Evolutionary conservation across 2,329 filamentous ascomycete species (phyloP).

Genomic region (Claviceps maximensis): DNA sequence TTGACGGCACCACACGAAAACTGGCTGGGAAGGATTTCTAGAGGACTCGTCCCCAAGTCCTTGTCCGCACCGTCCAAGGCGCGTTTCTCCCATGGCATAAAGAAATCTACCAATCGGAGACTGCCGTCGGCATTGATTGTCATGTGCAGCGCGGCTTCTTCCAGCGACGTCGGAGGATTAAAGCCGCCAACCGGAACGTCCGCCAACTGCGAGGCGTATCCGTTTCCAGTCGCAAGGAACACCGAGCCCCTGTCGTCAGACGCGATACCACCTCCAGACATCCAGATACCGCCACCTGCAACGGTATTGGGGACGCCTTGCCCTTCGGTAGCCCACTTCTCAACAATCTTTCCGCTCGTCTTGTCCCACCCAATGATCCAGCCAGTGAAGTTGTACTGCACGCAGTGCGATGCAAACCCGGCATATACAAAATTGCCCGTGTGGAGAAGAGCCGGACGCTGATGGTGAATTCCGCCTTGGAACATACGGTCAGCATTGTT

Average conservation of each 20-base stretch:
- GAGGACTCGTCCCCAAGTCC: slow-evolving; percentile 33
- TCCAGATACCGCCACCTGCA: slow-evolving; percentile 31
- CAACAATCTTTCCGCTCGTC: slow-evolving; percentile 22
- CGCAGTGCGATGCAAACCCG: slow-evolving; percentile 42
- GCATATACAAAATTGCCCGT: slow-evolving; percentile 35
- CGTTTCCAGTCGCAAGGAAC: slow-evolving; percentile 26
- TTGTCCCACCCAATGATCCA: slow-evolving; percentile 37
- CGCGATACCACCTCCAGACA: slow-evolving; percentile 26
- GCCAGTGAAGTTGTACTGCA: slow-evolving; percentile 42
- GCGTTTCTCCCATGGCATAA: slow-evolving; percentile 40
- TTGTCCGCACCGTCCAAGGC: slow-evolving; percentile 36
- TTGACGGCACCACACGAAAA: slow-evolving; percentile 30
- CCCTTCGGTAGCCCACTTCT: slow-evolving; percentile 28
- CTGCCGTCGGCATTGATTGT: slow-evolving; percentile 27
- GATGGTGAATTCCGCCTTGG: slow-evolving; percentile 36
- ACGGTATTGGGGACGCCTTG: slow-evolving; percentile 23
- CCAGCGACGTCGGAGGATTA: slow-evolving; percentile 26
- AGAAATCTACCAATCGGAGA: slow-evolving; percentile 35
- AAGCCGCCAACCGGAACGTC: slow-evolving; percentile 25
- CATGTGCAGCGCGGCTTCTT: slow-evolving; percentile 33
- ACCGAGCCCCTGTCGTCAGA: slow-evolving; percentile 26
- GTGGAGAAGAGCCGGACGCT: slow-evolving; percentile 34
- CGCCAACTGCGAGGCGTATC: slow-evolving; percentile 26
- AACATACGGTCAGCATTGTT: slow-evolving; percentile 37
- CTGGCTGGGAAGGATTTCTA: slow-evolving; percentile 27